Evolutionary conservation across 129 eudicot species (phyloP).

Genomic region (Deinandra increscens): DNA sequence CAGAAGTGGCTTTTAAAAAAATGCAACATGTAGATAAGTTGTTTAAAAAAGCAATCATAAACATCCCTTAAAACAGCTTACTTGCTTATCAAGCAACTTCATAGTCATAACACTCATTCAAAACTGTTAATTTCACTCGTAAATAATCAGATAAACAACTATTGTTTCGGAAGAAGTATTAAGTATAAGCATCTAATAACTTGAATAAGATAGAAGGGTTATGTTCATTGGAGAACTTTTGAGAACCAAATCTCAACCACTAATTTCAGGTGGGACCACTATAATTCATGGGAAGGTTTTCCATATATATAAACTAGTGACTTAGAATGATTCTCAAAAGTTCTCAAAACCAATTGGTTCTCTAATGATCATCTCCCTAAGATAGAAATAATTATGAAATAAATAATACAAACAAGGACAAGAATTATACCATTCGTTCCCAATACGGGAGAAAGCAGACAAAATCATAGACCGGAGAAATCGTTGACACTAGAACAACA

Average conservation of each 20-base stretch:
- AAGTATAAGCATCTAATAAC: not conserved
- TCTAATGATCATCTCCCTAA: no score
- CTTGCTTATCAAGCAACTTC: not conserved
- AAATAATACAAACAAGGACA: not conserved
- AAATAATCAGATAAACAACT: not conserved
- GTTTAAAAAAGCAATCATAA: not conserved
- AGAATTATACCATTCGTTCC: slow-evolving; percentile 78
- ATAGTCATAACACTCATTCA: not conserved
- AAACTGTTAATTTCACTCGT: not conserved
- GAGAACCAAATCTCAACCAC: no score
- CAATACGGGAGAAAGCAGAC: slow-evolving; percentile 86
- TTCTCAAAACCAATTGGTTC: no score
- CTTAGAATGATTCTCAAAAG: no score
- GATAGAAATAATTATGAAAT: no score
- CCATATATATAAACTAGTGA: no score
- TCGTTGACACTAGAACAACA: slow-evolving; percentile 71
- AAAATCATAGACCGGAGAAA: slow-evolving; percentile 79
- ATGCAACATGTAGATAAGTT: not conserved
- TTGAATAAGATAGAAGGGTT: no score
- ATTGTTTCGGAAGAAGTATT: not conserved
- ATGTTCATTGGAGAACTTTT: no score
- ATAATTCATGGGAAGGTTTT: no score
- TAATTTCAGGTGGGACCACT: no score
- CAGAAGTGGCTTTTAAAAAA: not conserved
- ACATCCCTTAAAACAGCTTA: not conserved